Percentiles rank a stretch among this genome's conserved stretches.
phyloP scores from a whole-genome alignment of 306 rosid genomes.

The Castanea sativa region DNA sequence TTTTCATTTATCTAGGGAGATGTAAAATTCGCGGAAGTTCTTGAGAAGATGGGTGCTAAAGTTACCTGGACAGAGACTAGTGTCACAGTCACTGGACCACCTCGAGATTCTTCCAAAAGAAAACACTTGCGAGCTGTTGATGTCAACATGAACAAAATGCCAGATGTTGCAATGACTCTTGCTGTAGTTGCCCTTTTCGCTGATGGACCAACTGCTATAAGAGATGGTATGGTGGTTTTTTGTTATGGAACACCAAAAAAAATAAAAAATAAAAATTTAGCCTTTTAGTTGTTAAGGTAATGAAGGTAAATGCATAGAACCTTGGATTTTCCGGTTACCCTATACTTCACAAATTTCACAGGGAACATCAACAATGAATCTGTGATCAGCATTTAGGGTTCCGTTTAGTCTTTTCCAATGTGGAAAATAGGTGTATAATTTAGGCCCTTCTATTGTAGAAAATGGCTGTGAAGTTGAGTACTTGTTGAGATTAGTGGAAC shows the following conservation, averaged over 20 bases:
- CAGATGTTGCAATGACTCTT: slow-evolving; percentile 99
- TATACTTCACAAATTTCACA: background rate
- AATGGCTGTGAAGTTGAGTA: background rate
- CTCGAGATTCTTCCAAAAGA: slow-evolving; percentile 51
- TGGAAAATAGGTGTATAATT: background rate
- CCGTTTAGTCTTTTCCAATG: background rate
- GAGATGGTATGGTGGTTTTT: slow-evolving; percentile 72
- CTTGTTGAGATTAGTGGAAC: background rate
- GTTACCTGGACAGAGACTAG: slow-evolving; percentile 95
- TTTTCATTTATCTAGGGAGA: slow-evolving; percentile 65
- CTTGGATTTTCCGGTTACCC: background rate
- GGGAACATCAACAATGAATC: background rate
- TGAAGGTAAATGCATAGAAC: slow-evolving; percentile 4
- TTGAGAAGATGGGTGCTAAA: slow-evolving; percentile 96
- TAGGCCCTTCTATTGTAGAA: background rate
- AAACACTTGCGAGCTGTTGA: slow-evolving; percentile 74
- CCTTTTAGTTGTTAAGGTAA: background rate
- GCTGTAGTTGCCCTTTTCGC: slow-evolving; percentile 97
- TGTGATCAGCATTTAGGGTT: background rate
- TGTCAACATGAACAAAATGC: slow-evolving; percentile 99
- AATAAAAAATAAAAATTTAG: background rate
- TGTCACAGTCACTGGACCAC: slow-evolving; percentile 86
- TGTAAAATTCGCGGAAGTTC: slow-evolving; percentile 94
- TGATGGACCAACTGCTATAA: slow-evolving; percentile 76
- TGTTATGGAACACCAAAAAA: background rate